Conservation (phyloP, 2,329 filamentous ascomycete species). For the Dothidotthia symphoricarpi region DNA sequence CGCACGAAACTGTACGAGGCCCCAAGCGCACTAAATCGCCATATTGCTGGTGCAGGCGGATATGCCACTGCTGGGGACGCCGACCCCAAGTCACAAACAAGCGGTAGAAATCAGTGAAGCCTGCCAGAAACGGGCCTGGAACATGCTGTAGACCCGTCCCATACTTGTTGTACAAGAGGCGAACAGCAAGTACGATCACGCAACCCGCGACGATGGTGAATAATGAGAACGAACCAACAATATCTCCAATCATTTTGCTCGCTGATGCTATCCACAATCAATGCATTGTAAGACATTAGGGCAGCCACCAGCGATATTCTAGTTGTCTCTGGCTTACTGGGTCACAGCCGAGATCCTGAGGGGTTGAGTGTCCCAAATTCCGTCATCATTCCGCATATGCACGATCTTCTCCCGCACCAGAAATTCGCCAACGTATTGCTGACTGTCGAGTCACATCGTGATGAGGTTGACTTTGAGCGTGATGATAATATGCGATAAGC, state of each 20-base stretch:
- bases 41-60: constrained; percentile 63
- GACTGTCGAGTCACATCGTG: too few relatives aligned
- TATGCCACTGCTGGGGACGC: constrained; percentile 42
- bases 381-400: too few relatives aligned
- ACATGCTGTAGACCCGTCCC: constrained; percentile 30
- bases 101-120: constrained; percentile 67
- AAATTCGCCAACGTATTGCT: too few relatives aligned
- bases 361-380: too few relatives aligned
- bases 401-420: too few relatives aligned
- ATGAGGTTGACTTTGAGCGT: too few relatives aligned
- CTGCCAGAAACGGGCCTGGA: constrained; percentile 67
- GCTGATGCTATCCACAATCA: too few relatives aligned
- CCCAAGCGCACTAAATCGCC: constrained; percentile 76
- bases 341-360: too few relatives aligned
- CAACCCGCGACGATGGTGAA: background rate
- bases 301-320: too few relatives aligned
- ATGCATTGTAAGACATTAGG: too few relatives aligned
- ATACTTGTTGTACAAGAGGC: constrained; percentile 3
- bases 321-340: too few relatives aligned
- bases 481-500: too few relatives aligned
- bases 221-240: background rate
- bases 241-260: background rate
- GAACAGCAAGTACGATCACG: constrained; percentile 1
- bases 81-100: constrained; percentile 65
- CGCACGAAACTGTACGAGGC: constrained; percentile 74